Evolutionary conservation across 345 rosid species (phyloP).

Genomic region (Anacardium occidentale): DNA sequence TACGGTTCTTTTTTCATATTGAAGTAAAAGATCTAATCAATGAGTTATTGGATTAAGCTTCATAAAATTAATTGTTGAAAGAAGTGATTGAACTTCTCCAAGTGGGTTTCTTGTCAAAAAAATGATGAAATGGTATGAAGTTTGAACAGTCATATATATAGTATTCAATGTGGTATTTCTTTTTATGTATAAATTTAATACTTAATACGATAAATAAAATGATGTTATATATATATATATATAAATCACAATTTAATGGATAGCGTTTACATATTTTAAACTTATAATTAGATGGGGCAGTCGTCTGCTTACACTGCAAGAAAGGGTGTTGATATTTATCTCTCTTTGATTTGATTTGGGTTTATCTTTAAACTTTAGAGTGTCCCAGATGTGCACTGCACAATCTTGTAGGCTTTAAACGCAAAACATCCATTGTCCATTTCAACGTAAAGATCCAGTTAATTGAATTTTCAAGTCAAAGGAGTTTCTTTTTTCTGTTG

Average conservation of each 20-base stretch:
- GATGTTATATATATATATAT: not conserved
- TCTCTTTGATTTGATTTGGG: conserved; percentile 11
- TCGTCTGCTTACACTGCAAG: conserved; percentile 36
- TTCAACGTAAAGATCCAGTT: not conserved
- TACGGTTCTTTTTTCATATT: no score
- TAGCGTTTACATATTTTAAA: not conserved
- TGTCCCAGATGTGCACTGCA: not conserved
- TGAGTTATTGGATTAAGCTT: no score
- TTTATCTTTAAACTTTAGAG: not conserved
- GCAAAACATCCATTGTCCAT: not conserved
- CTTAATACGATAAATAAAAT: not conserved
- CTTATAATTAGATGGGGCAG: conserved; percentile 21
- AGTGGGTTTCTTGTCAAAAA: no score
- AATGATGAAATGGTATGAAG: no score
- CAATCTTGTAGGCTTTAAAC: not conserved
- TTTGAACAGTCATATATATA: no score
- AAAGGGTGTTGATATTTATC: conserved; percentile 13
- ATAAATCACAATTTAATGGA: conserved; percentile 10
- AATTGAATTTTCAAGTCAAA: not conserved
- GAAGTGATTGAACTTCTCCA: no score
- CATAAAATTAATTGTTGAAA: no score
- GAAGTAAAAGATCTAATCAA: no score
- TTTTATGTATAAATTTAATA: not conserved
- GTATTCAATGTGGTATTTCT: no score
- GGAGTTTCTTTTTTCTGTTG: no score